phyloP scores from a whole-genome alignment of 768 basidiomycete genomes.

The Dacryopinax primogenitus region DNA sequence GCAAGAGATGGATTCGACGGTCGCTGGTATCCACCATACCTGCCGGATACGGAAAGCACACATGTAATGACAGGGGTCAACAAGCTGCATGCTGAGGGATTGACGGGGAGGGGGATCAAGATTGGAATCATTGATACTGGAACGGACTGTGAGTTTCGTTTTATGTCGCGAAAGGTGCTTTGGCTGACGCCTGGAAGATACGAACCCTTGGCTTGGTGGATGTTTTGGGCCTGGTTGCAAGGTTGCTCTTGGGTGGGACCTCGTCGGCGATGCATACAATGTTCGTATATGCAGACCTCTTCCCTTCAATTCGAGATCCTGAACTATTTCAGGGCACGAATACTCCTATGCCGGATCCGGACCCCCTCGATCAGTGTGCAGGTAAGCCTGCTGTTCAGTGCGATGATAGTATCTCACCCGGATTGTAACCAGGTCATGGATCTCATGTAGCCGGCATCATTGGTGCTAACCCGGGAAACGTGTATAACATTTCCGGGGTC shows the following conservation, averaged over 20 bases:
- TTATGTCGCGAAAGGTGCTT: neutral
- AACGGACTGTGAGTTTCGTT: constrained; percentile 10
- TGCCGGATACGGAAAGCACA: constrained; percentile 38
- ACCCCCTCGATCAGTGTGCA: constrained; percentile 42
- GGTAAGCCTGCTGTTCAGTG: neutral
- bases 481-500: constrained; percentile 56
- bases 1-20: constrained; percentile 22
- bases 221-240: constrained; percentile 44
- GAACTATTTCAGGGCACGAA: constrained; percentile 28
- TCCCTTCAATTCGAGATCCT: neutral
- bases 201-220: constrained; percentile 42
- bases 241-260: constrained; percentile 41
- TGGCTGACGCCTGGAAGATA: constrained; percentile 31
- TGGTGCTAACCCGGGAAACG: constrained; percentile 46
- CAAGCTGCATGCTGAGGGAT: constrained; percentile 48
- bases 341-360: constrained; percentile 37
- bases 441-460: constrained; percentile 52
- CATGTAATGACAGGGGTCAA: constrained; percentile 51
- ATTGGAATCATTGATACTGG: constrained; percentile 47
- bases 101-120: constrained; percentile 51
- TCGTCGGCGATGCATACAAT: constrained; percentile 44
- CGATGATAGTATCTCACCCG: neutral
- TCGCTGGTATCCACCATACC: constrained; percentile 32
- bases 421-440: constrained; percentile 27
- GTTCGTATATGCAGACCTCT: constrained; percentile 22